Base-by-base conservation (phyloP, 1,139 yeast genomes). In the Sugiyamaella xylanicola region DNA sequence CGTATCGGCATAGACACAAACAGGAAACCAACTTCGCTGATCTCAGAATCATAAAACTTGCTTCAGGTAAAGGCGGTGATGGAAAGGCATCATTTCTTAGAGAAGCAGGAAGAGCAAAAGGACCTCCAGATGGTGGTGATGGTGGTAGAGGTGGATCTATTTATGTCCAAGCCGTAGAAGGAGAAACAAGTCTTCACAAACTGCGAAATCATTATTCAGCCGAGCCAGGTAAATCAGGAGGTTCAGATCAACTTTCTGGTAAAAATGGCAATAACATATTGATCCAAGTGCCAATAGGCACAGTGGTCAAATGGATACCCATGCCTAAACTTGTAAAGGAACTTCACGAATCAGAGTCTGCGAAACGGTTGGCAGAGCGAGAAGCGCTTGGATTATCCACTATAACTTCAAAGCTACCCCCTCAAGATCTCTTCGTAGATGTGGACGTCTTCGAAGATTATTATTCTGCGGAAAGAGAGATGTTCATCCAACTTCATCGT, bases 81-180 rank as follows among this genome's bases (percentile, higher is more conserved):
- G 99, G 99, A 4, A 79, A 83, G 49, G 86, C 90, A 0, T 86
- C 97, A 0, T 93, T 93, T 69, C 81, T 86, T 61, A 75, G 96
- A 59, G 98, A 90, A 64, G 89, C 96, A 1, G 88, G 91, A 52
- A 75, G 89, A 44, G 79, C 96, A 0, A 78, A 80, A 17, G 99
- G 99, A 0, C 98, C 99, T 0, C 96, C 99, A 0, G 96, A 92
- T 70, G 99, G 99, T 21, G 99, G 99, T 15, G 98, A 93, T 71
- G 99, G 99, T 21, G 99, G 99, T 4, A 76, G 78, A 59, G 99
- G 99, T 11, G 99, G 99, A 1, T 80, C 87, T 54, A 80, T 93
- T 2, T 92, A 86, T 67, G 80, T 93, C 3, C 88, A 85, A 68
- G 96, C 96, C 1, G 85, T 86, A 1, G 83, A 81, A 45, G 88